Evolutionary conservation across 805 yeast genomes (phyloP).

Genomic region (Trichomonascus vanleenenianus): DNA sequence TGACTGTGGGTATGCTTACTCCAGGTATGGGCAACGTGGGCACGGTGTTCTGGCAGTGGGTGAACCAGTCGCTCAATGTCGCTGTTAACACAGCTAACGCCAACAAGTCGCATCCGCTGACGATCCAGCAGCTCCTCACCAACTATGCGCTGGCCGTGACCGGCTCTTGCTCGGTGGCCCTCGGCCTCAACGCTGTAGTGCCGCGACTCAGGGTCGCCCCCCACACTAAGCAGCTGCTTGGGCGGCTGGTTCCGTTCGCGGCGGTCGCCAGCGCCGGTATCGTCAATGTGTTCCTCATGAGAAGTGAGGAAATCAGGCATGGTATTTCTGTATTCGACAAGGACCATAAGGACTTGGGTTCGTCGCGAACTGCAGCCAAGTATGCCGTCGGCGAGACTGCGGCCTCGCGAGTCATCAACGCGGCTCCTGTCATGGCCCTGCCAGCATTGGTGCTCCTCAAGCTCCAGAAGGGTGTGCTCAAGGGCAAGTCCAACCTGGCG

Average conservation of each 20-base stretch:
- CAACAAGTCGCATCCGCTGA: slow-evolving; percentile 86
- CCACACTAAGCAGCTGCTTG: slow-evolving; percentile 58
- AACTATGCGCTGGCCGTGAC: slow-evolving; percentile 84
- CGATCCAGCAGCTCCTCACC: slow-evolving; percentile 66
- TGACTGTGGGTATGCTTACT: slow-evolving; percentile 95
- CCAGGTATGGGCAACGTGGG: slow-evolving; percentile 88
- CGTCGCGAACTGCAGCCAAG: slow-evolving; percentile 78
- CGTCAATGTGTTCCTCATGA: slow-evolving; percentile 93
- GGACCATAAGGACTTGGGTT: slow-evolving; percentile 41
- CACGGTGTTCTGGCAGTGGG: slow-evolving; percentile 94
- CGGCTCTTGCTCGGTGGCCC: slow-evolving; percentile 92
- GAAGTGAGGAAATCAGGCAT: slow-evolving; percentile 82
- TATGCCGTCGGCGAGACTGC: slow-evolving; percentile 98
- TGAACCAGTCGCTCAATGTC: slow-evolving; percentile 93
- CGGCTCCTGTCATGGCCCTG: slow-evolving; percentile 94
- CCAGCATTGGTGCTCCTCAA: slow-evolving; percentile 82
- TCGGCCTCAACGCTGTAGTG: slow-evolving; percentile 87
- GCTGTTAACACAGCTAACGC: slow-evolving; percentile 96
- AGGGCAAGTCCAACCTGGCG: slow-evolving; percentile 55
- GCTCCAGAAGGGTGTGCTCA: slow-evolving; percentile 63
- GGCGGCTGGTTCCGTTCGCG: slow-evolving; percentile 93
- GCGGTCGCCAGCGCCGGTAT: slow-evolving; percentile 98
- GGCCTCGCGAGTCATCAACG: slow-evolving; percentile 86
- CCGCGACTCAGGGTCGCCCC: slow-evolving; percentile 77
- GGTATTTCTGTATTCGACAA: slow-evolving; percentile 35